Base-by-base conservation (phyloP, 2,329 filamentous ascomycete species). In the Fusarium miscanthi region DNA sequence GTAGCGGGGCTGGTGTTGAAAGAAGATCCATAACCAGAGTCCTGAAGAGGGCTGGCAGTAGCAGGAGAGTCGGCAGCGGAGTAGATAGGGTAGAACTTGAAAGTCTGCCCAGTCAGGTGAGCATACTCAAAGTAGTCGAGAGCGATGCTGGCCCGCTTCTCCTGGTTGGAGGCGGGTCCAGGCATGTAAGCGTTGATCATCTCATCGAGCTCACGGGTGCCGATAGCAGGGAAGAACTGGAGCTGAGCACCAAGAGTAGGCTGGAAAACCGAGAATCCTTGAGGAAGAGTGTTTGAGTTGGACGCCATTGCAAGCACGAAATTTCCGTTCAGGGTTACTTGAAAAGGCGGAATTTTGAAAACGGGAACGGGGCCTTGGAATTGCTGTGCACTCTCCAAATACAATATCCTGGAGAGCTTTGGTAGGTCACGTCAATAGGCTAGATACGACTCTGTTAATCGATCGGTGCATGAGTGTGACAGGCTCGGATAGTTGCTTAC, bases 171-270 rank as follows among this genome's bases (percentile, higher is more conserved):
- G 56, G 82, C 84, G 54, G 86, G 77, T 54, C 88, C 87, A 51
- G 87, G 81, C 54, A 91, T 79, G 79, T 90, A 90, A 69, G 85
- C 84, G 79, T 89, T 82, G 75, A 92, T 85, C 78, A 91, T 81
- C 59, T 87, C 82, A 76, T 91, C 88, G 59, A 91, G 85, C 80
- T 93, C 86, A 81, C 87, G 75, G 68, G 87, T 84, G 78, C 91
- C 84, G 81, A 94, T 83, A 76, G 91, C 82, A 83, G 93, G 87
- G 79, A 90, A 81, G 87, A 94, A 90, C 81, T 94, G 84, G 63
- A 91, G 84, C 68, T 86, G 81, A 52, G 86, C 85, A 57, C 89
- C 89, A 60, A 89, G 82, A 53, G 84, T 79, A 46, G 88, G 84
- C 83, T 91, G 89, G 78, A 86, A 89, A 79, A 91, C 84, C 66